Conservation (phyloP, 768 basidiomycete genomes). For the Xanthoconium purpureum region DNA sequence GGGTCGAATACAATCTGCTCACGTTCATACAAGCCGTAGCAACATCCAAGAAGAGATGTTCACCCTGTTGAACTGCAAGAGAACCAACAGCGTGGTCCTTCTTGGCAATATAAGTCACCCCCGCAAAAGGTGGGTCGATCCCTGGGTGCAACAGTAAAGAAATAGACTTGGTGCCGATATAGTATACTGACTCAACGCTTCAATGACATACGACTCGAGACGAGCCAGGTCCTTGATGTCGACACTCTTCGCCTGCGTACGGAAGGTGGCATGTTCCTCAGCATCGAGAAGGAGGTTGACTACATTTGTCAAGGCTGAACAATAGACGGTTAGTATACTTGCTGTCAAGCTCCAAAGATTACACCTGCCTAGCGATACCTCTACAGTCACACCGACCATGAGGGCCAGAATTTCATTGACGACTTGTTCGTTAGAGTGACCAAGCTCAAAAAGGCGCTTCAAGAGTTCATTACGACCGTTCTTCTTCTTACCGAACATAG, state of each 20-base stretch:
- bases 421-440: slow-evolving; percentile 56
- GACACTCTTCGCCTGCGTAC: slow-evolving; percentile 29
- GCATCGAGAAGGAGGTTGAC: slow-evolving; percentile 62
- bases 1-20: slow-evolving; percentile 22
- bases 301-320: slow-evolving; percentile 58
- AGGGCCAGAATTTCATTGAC: slow-evolving; percentile 71
- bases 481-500: slow-evolving; percentile 48
- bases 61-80: slow-evolving; percentile 42
- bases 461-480: slow-evolving; percentile 46
- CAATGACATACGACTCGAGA: slow-evolving; percentile 58
- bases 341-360: not conserved
- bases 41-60: slow-evolving; percentile 63
- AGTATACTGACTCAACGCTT: slow-evolving; percentile 62
- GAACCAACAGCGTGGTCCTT: slow-evolving; percentile 44
- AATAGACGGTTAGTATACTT: not conserved
- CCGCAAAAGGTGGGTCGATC: slow-evolving; percentile 69
- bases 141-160: slow-evolving; percentile 38
- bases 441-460: slow-evolving; percentile 54
- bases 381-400: slow-evolving; percentile 63
- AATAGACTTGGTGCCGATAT: not conserved
- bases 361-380: slow-evolving; percentile 61
- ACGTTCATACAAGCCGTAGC: slow-evolving; percentile 57
- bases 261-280: slow-evolving; percentile 39
- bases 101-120: slow-evolving; percentile 56
- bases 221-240: slow-evolving; percentile 36